Evolutionary conservation across 352 stramenopile species (phyloP), one percentile per base, ranked within the genome.

Genomic region (Phytophthora sp.): DNA sequence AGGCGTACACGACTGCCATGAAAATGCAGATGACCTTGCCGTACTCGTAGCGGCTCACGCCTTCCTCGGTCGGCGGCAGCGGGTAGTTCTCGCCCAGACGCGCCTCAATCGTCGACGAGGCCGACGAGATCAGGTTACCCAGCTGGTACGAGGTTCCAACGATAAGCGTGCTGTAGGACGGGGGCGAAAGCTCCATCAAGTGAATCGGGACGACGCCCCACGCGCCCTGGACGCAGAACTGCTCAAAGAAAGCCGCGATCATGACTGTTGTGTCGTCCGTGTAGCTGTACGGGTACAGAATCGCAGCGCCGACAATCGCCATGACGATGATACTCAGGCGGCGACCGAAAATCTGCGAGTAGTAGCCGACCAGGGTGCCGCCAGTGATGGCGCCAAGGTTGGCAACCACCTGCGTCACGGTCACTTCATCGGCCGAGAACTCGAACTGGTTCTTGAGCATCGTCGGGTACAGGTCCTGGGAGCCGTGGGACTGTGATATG

Each of bases 121-220:
- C 62, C 5, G 76, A 76, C 27, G 76, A 80, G 54, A 85, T 82
- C n/a, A 85, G 34, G 60, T 82, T 85, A 31, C 76, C 76, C 5
- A 85, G 63, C 38, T 85, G 76, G 49, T 85, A 85, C 0, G 70
- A 66, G 1, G 76, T 82, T 43, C 76, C 76, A 11, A 76, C 63
- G 38, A 85, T 60, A 28, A 85, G 77, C 2, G 76, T 79, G 31
- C 46, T 70, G 73, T 82, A 82, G 4, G 69, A 74, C 23, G 76
- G 76, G 10, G 70, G 69, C 5, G 76, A 75, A 9, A 85, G 60
- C 44, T 85, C 76, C 66, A 85, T 78, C 38, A 85, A 60, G 58
- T 85, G 72, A 32, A 85, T 85, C 17, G 76, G 76, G 35, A 85
- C 75, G 28, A 85, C 76, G 2, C 76, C 76, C 73, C 70, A 82